Evolutionary conservation across 2,329 filamentous ascomycete species (phyloP).

Genomic region (Apiospora malaysiana): DNA sequence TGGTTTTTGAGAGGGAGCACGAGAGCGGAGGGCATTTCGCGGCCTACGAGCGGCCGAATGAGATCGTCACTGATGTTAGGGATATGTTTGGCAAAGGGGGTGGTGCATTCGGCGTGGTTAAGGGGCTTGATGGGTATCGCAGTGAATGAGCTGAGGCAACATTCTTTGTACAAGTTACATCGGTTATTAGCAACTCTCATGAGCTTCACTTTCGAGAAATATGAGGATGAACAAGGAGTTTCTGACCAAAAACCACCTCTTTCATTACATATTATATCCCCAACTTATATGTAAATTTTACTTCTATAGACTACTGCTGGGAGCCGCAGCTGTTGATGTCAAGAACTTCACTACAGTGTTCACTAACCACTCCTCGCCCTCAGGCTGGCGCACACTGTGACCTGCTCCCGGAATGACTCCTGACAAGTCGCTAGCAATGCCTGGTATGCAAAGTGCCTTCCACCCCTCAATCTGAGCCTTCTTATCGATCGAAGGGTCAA

Average conservation of each 20-base stretch:
- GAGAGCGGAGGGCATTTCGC: constrained; percentile 66
- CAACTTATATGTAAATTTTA: not conserved
- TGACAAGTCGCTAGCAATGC: constrained; percentile 3
- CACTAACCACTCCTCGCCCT: constrained; percentile 18
- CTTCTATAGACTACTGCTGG: not conserved
- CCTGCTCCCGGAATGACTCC: constrained; percentile 15
- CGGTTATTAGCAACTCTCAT: not conserved
- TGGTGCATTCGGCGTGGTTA: constrained; percentile 46
- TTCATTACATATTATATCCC: not conserved
- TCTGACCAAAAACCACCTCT: no score
- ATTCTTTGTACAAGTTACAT: not conserved
- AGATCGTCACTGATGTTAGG: constrained; percentile 57
- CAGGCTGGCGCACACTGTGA: constrained; percentile 13
- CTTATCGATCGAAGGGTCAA: constrained; percentile 9
- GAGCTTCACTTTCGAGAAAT: not conserved
- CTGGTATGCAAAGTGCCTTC: constrained; percentile 7
- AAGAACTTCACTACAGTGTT: constrained; percentile 20
- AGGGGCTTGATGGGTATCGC: constrained; percentile 36
- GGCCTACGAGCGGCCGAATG: constrained; percentile 61
- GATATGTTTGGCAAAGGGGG: constrained; percentile 63
- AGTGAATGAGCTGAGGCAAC: not conserved
- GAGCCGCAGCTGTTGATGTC: not conserved
- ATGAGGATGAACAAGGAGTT: not conserved
- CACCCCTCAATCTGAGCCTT: constrained; percentile 13
- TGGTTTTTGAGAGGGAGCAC: constrained; percentile 62